Percentiles rank a stretch among this genome's conserved stretches.
Evolutionary conservation across 306 rosid genomes (phyloP).

Genomic region (Chamaecrista fasciculata): DNA sequence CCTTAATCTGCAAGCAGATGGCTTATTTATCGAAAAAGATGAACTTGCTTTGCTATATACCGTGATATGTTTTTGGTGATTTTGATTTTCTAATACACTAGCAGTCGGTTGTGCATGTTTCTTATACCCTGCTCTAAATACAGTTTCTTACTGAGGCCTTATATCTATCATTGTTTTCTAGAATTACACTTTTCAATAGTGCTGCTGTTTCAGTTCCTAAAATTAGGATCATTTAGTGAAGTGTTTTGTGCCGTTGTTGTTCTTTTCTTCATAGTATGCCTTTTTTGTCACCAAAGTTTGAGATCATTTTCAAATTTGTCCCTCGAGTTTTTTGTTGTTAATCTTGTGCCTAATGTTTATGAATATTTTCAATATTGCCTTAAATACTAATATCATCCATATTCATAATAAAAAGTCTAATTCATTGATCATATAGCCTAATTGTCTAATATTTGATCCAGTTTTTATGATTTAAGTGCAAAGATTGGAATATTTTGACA

Average conservation of each 20-base stretch:
- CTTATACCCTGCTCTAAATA: neutral
- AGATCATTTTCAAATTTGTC: too few relatives aligned
- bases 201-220: constrained; percentile 10
- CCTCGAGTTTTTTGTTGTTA: too few relatives aligned
- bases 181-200: neutral
- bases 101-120: constrained; percentile 12
- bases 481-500: too few relatives aligned
- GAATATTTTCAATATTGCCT: too few relatives aligned
- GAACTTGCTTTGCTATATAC: constrained; percentile 9
- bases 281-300: too few relatives aligned
- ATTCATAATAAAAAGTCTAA: too few relatives aligned
- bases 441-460: too few relatives aligned
- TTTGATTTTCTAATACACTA: neutral
- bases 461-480: too few relatives aligned
- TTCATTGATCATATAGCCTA: too few relatives aligned
- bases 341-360: too few relatives aligned
- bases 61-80: neutral
- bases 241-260: constrained; percentile 5
- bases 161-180: neutral
- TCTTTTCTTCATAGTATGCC: too few relatives aligned
- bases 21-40: constrained; percentile 10
- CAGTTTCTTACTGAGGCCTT: constrained; percentile 3
- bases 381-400: too few relatives aligned
- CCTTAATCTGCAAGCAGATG: constrained; percentile 17
- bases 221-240: neutral